phyloP scores from a whole-genome alignment of 2,329 filamentous ascomycete species.

The Periconia sp. region DNA sequence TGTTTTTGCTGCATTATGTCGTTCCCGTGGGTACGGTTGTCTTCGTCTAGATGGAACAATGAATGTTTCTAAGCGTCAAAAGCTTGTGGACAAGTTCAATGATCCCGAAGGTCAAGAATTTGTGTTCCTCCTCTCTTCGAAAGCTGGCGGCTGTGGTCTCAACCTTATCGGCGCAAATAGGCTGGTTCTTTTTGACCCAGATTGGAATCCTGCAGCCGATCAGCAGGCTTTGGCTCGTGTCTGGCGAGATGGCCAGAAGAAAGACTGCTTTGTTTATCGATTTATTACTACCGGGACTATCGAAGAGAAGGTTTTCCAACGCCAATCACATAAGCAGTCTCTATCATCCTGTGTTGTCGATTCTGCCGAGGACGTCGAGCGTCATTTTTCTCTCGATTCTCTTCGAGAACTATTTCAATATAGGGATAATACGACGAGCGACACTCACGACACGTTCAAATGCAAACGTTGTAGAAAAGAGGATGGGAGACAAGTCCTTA shows the following conservation, averaged over 20 bases:
- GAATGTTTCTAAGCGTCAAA: slow-evolving; percentile 96
- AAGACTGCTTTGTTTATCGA: slow-evolving; percentile 99
- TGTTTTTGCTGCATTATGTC: slow-evolving; percentile 88
- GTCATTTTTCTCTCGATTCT: slow-evolving; percentile 91
- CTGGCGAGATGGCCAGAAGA: slow-evolving; percentile 98
- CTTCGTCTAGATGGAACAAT: slow-evolving; percentile 94
- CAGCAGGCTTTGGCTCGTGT: slow-evolving; percentile 96
- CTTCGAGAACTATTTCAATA: slow-evolving; percentile 94
- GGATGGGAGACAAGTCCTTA: slow-evolving; percentile 83
- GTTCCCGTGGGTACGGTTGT: slow-evolving; percentile 78
- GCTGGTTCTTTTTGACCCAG: slow-evolving; percentile 90
- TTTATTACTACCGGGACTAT: slow-evolving; percentile 98
- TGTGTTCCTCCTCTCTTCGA: slow-evolving; percentile 93
- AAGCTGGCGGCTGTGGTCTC: slow-evolving; percentile 93
- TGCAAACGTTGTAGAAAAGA: slow-evolving; percentile 86
- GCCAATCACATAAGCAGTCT: slow-evolving; percentile 97
- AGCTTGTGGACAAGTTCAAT: slow-evolving; percentile 97
- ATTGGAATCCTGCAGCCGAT: slow-evolving; percentile 96
- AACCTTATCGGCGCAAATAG: slow-evolving; percentile 95
- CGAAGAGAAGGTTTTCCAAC: slow-evolving; percentile 98
- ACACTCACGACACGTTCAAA: slow-evolving; percentile 98
- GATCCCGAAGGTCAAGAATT: slow-evolving; percentile 88
- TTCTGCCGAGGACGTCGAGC: slow-evolving; percentile 92
- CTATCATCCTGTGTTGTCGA: slow-evolving; percentile 96
- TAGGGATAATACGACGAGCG: slow-evolving; percentile 77